A percentile compares a stretch with the other conserved stretches of the same genome.
phyloP scores from a whole-genome alignment of 176 grass and related monocot genomes.

The Elaeis guineensis region DNA sequence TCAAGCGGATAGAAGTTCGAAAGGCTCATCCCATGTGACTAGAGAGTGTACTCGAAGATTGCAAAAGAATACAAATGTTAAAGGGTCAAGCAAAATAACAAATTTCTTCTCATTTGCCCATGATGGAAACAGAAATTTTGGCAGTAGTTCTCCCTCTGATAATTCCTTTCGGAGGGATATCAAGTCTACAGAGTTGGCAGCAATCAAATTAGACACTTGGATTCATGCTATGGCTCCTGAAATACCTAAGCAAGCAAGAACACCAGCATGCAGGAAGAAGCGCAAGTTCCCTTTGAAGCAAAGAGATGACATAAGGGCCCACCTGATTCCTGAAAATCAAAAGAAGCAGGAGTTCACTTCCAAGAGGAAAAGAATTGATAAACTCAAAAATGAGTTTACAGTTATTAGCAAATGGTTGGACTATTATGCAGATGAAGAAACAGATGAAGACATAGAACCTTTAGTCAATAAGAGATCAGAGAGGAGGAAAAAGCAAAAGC shows the following conservation, averaged over 20 bases:
- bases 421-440: constrained; percentile 52
- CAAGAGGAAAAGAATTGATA: constrained; percentile 11
- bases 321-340: constrained; percentile 9
- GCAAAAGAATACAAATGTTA: background rate
- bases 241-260: constrained; percentile 1
- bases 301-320: background rate
- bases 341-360: constrained; percentile 13
- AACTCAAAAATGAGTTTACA: background rate
- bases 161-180: background rate
- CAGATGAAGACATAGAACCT: constrained; percentile 40
- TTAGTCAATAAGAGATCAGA: constrained; percentile 65
- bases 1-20: constrained; percentile 5
- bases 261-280: constrained; percentile 12
- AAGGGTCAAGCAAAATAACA: constrained; percentile 14
- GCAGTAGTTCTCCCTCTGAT: constrained; percentile 12
- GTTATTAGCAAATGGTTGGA: constrained; percentile 43
- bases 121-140: background rate
- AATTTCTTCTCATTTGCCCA: constrained; percentile 12
- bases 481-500: constrained; percentile 40
- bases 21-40: constrained; percentile 16
- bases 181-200: background rate
- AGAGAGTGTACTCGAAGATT: constrained; percentile 1
- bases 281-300: constrained; percentile 8
- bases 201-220: background rate
- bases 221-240: background rate